Evolutionary conservation across 2,329 filamentous ascomycete species (phyloP).

Genomic region (Fusarium longipes): DNA sequence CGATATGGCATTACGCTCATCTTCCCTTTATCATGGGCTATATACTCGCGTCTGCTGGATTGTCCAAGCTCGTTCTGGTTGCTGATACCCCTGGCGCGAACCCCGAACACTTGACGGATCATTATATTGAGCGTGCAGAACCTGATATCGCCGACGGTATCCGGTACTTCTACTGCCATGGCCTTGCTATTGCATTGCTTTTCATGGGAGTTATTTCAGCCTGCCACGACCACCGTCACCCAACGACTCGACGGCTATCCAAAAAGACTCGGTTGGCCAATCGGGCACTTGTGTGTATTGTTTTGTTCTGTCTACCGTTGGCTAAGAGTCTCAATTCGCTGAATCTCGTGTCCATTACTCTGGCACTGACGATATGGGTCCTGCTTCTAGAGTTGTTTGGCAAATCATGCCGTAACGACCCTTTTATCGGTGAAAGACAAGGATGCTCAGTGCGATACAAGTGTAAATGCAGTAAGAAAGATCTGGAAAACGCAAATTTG

Average conservation of each 20-base stretch:
- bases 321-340: conserved; percentile 59
- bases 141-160: conserved; percentile 63
- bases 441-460: conserved; percentile 54
- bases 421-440: conserved; percentile 55
- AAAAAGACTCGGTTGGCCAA: conserved; percentile 64
- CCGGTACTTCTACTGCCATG: conserved; percentile 73
- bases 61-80: conserved; percentile 69
- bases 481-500: conserved; percentile 49
- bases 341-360: conserved; percentile 58
- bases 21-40: conserved; percentile 73
- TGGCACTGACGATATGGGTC: conserved; percentile 58
- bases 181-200: conserved; percentile 65
- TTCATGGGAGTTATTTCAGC: conserved; percentile 66
- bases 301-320: conserved; percentile 67
- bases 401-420: conserved; percentile 58
- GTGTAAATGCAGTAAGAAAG: conserved; percentile 55
- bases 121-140: conserved; percentile 62
- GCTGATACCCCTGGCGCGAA: conserved; percentile 64
- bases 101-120: conserved; percentile 60
- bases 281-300: conserved; percentile 60
- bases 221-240: conserved; percentile 66
- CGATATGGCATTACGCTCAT: conserved; percentile 67
- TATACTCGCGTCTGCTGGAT: conserved; percentile 67
- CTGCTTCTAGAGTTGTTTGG: conserved; percentile 63
- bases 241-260: conserved; percentile 59